A percentile compares a stretch with the other conserved stretches of the same genome.
Evolutionary conservation across 768 basidiomycete species (phyloP).

Genomic region (Mycena alexandri): DNA sequence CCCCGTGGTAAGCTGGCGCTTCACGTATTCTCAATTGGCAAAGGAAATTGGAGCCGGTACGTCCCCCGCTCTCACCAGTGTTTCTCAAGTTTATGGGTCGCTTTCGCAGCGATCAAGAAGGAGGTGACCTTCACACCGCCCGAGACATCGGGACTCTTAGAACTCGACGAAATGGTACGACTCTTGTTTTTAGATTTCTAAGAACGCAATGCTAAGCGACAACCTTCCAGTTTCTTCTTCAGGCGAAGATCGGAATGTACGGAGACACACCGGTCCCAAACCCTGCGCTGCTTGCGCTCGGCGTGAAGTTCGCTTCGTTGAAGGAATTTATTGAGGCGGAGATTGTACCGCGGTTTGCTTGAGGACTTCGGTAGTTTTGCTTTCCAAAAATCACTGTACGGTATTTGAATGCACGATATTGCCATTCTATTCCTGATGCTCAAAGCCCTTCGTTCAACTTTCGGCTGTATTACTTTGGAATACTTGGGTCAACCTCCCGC

Average conservation of each 20-base stretch:
- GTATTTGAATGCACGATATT: too few relatives aligned
- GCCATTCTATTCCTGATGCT: too few relatives aligned
- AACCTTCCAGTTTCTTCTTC: conserved; percentile 39
- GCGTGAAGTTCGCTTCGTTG: conserved; percentile 30
- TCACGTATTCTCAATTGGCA: conserved; percentile 25
- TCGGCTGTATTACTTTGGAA: too few relatives aligned
- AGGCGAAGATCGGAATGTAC: conserved; percentile 44
- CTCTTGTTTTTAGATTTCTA: background rate
- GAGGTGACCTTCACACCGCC: conserved; percentile 42
- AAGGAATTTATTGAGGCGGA: conserved; percentile 24
- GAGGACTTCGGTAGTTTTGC: background rate
- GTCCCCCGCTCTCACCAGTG: background rate
- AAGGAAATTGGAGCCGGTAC: conserved; percentile 15
- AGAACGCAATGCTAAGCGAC: background rate
- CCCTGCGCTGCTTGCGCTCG: conserved; percentile 42
- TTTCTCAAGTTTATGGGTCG: background rate
- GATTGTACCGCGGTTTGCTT: conserved; percentile 15
- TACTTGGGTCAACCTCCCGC: too few relatives aligned
- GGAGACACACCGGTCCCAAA: conserved; percentile 39
- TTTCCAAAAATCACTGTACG: too few relatives aligned
- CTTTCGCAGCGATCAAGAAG: conserved; percentile 40
- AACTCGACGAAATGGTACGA: conserved; percentile 45
- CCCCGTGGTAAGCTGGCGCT: conserved; percentile 19
- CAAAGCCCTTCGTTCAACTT: too few relatives aligned
- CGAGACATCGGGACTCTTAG: conserved; percentile 33